Evolutionary conservation across 192 early-diverging fungal species (phyloP), one percentile per base, ranked within the genome.

Genomic region (Linnemannia elongata): DNA sequence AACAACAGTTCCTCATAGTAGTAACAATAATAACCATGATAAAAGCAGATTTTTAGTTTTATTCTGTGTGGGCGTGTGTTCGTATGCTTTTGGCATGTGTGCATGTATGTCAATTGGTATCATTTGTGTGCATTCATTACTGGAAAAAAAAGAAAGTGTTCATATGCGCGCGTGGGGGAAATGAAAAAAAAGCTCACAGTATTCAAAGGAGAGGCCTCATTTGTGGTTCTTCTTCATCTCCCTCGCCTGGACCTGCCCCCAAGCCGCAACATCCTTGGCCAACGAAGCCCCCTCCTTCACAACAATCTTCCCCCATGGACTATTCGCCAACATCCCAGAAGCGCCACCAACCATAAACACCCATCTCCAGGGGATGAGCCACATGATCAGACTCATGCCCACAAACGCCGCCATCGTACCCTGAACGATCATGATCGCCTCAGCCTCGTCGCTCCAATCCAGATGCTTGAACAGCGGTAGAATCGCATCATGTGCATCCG

Each of bases 281-380:
- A 86, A 39, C 0, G 84, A 79, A 20, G 49, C 57, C 18, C 72
- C 68, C 44, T 86, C 79, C 79, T 86, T 86, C 45, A 77, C 57
- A 41, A 81, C 69, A 57, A 86, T 35, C 63, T 92, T 90, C 1
- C 80, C 88, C 75, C 94, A 89, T 4, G 90, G 90, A 55, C 94
- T 95, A 75, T 95, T 95, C 5, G 85, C 57, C 74, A 94, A 76
- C 79, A 96, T 94, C 33, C 92, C 80, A 15, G 69, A 69, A 0
- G 94, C 85, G n/a, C 95, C 95, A 33, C 82, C 91, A 24, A 91
- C 33, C 54, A 91, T 81, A 72, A 90, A 89, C 12, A 93, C 82
- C 66, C 82, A 83, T 18, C 88, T 69, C 88, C 91, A 91, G 36
- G 91, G 90, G 3, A 93, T 69, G 47, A 92, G 68, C 87, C 89